A percentile compares a stretch with the other conserved stretches of the same genome.
Conservation (phyloP, 805 yeast genomes). For the Nakazawaea sp. region DNA sequence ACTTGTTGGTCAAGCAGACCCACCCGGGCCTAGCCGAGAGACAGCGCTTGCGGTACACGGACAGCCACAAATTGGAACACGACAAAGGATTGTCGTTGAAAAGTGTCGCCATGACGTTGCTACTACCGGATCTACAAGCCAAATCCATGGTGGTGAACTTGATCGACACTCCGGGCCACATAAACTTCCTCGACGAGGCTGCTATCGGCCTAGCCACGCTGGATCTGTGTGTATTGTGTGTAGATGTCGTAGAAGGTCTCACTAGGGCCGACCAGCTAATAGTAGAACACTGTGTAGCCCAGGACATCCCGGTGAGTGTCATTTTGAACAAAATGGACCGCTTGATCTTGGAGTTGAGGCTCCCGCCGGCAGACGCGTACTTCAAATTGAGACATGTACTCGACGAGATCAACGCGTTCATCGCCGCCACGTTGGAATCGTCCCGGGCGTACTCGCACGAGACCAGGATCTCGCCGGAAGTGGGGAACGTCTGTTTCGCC, state of each 20-base stretch:
- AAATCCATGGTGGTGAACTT: constrained; percentile 57
- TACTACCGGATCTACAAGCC: constrained; percentile 42
- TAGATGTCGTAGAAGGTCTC: constrained; percentile 86
- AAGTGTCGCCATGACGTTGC: constrained; percentile 51
- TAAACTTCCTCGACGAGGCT: constrained; percentile 73
- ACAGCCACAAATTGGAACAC: constrained; percentile 61
- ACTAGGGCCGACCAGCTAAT: constrained; percentile 47
- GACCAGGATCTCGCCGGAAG: constrained; percentile 46
- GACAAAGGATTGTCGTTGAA: constrained; percentile 67
- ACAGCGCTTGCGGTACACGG: constrained; percentile 57
- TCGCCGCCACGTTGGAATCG: constrained; percentile 27
- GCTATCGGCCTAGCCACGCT: constrained; percentile 47
- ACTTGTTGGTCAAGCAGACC: constrained; percentile 58
- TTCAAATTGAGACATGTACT: constrained; percentile 56
- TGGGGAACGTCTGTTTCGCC: constrained; percentile 67
- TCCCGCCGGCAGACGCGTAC: constrained; percentile 71
- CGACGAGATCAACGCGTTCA: constrained; percentile 54
- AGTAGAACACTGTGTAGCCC: constrained; percentile 43
- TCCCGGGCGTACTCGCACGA: constrained; percentile 21
- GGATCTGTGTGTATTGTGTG: constrained; percentile 62
- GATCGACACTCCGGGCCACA: constrained; percentile 90
- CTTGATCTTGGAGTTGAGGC: constrained; percentile 67
- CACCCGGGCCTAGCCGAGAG: constrained; percentile 34
- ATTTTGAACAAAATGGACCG: constrained; percentile 82
- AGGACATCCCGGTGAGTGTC: constrained; percentile 46